These are phyloP conservation scores for Prunus armeniaca DNA, from an alignment of 306 rosid species.

Conservation along the genomic window DNA sequence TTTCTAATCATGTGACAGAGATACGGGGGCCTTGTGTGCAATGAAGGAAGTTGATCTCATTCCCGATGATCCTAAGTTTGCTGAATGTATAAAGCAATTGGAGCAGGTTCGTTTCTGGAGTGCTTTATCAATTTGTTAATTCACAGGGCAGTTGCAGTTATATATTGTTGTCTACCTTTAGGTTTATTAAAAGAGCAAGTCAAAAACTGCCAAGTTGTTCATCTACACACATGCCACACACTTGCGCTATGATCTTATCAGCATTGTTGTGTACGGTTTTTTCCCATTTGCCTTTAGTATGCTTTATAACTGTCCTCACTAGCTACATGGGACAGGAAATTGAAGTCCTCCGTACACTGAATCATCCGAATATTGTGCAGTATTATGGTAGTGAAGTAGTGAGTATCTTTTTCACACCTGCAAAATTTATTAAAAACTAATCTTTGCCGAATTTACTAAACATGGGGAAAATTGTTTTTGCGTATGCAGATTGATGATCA, in stretches of 20 bases:
- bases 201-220: too few relatives aligned
- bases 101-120: slow-evolving; percentile 61
- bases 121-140: slow-evolving; percentile 7
- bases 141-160: not conserved
- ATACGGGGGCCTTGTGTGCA: slow-evolving; percentile 90
- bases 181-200: too few relatives aligned
- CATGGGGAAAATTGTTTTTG: not conserved
- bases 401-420: slow-evolving; percentile 33
- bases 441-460: not conserved
- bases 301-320: slow-evolving; percentile 13
- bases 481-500: slow-evolving; percentile 61
- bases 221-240: not conserved
- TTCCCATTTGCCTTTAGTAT: not conserved
- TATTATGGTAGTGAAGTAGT: slow-evolving; percentile 83
- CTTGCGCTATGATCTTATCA: too few relatives aligned
- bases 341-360: slow-evolving; percentile 62
- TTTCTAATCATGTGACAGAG: slow-evolving; percentile 40
- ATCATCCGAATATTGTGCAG: slow-evolving; percentile 83
- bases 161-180: not conserved
- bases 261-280: not conserved
- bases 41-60: slow-evolving; percentile 91
- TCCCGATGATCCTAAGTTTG: slow-evolving; percentile 80
- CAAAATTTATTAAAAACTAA: not conserved
- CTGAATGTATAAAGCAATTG: slow-evolving; percentile 73
- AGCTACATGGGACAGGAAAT: slow-evolving; percentile 60